phyloP scores from a whole-genome alignment of 192 early-diverging fungal species.

The Backusella psychrophila region DNA sequence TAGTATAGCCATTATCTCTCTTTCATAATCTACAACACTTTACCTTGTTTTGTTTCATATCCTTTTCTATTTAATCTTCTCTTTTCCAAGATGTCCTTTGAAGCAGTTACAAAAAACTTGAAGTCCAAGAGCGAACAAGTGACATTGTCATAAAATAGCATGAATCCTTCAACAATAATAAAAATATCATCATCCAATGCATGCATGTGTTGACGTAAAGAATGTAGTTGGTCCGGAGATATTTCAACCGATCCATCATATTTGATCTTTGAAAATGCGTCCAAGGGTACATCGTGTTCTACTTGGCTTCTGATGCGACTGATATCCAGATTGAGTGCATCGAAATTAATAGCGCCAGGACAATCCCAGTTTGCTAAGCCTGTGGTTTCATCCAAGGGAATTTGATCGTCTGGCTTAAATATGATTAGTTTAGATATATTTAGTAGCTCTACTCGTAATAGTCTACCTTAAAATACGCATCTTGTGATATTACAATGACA shows the following conservation, averaged over 20 bases:
- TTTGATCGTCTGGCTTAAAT: slow-evolving; percentile 49
- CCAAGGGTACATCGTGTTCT: neutral
- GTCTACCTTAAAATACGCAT: slow-evolving; percentile 64
- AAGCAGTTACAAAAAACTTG: slow-evolving; percentile 61
- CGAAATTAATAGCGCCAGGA: slow-evolving; percentile 62
- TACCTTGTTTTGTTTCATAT: slow-evolving; percentile 76
- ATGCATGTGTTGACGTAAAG: slow-evolving; percentile 16
- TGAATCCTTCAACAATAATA: slow-evolving; percentile 76
- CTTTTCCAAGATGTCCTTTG: slow-evolving; percentile 58
- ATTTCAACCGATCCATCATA: neutral
- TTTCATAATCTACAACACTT: neutral
- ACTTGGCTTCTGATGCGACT: slow-evolving; percentile 24
- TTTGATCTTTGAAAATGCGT: neutral
- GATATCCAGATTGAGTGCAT: slow-evolving; percentile 29
- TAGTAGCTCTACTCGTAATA: neutral
- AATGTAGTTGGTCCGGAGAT: neutral
- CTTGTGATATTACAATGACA: slow-evolving; percentile 64
- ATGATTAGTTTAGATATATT: neutral
- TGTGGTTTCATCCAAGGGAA: slow-evolving; percentile 58
- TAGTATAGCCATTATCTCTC: neutral
- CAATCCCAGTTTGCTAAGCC: slow-evolving; percentile 77
- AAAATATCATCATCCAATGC: slow-evolving; percentile 26
- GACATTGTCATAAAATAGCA: slow-evolving; percentile 60
- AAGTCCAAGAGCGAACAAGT: slow-evolving; percentile 45
- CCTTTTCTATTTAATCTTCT: slow-evolving; percentile 61